Evolutionary conservation across 805 yeast genomes (phyloP), one percentile per base, ranked within the genome.

Genomic region (Suhomyces tanzawaensis): DNA sequence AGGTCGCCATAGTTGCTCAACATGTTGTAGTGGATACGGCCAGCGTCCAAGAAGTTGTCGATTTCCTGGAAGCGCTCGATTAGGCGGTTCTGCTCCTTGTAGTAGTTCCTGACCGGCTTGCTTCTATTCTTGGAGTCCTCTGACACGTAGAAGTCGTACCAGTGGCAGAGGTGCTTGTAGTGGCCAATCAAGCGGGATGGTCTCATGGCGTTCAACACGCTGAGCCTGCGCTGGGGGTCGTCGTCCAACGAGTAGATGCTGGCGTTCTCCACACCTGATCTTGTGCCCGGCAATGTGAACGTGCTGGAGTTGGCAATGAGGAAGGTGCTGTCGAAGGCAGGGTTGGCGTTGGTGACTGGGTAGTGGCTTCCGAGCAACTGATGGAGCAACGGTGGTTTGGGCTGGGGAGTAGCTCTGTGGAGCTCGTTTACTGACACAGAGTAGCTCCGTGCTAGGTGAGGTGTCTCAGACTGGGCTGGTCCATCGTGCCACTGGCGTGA

Each of bases 31-130:
- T 81, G 85, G 40, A 85, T 71, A 32, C 59, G 56, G 1, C 89
- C 89, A 3, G 86, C 76, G 51, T 83, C 93, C 32, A 85, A 65
- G 36, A 84, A 63, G 35, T 67, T 64, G 53, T 85, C 95, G 18
- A 85, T 77, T 41, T 76, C 82, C 25, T 57, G 56, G 49, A 75
- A 82, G 37, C 76, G 64, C 17, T 71, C 74, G 36, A 84, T 76
- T 36, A 79, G 53, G 29, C 68, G 76, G 54, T 85, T 85, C 58
- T 84, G 91, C 2, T 61, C 53, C 29, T 58, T 57, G 58, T 85
- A 85, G 55, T 62, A 83, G 14, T 55, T 39, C 19, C 67, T 59
- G 4, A 76, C 36, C 8, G 47, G 45, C 54, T 16, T 51, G 22
- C 12, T n/a, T 7, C 23, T 25, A 11, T 30, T 15, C 6, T n/a